A percentile compares a stretch with the other conserved stretches of the same genome.
These are phyloP conservation scores for Gliomastix tumulicola DNA, from an alignment of 2,329 filamentous ascomycete genomes.

Conservation along the genomic window DNA sequence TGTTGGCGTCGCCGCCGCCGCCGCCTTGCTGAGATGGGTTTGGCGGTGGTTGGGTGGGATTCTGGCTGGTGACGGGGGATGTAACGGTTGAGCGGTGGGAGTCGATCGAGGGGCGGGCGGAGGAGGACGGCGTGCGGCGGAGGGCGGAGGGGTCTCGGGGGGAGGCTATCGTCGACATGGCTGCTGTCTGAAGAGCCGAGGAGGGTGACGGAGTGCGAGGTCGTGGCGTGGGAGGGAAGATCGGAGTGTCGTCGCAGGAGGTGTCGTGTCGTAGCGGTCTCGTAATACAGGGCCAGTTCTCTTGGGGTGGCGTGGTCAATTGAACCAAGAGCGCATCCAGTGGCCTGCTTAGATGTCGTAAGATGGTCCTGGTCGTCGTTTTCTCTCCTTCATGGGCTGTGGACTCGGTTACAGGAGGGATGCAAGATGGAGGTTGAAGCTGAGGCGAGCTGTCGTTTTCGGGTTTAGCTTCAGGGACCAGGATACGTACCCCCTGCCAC, in stretches of 20 bases:
- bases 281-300: too few species aligned
- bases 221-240: conserved; percentile 3
- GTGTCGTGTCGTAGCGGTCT: not conserved
- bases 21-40: conserved; percentile 19
- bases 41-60: conserved; percentile 3
- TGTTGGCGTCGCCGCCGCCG: not conserved
- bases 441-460: too few species aligned
- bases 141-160: conserved; percentile 53
- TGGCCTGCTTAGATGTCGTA: too few species aligned
- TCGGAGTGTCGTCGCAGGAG: not conserved
- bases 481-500: too few species aligned
- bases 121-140: conserved; percentile 64
- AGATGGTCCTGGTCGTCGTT: too few species aligned
- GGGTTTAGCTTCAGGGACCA: too few species aligned
- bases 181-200: too few species aligned
- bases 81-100: conserved; percentile 50
- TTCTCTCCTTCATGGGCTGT: too few species aligned
- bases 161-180: conserved; percentile 60
- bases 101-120: conserved; percentile 68
- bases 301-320: too few species aligned
- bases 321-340: too few species aligned
- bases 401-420: too few species aligned
- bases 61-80: conserved; percentile 33
- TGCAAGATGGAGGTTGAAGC: too few species aligned
- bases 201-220: not conserved